phyloP scores from a whole-genome alignment of 2,329 filamentous ascomycete genomes.

The Aspergillus sp. region DNA sequence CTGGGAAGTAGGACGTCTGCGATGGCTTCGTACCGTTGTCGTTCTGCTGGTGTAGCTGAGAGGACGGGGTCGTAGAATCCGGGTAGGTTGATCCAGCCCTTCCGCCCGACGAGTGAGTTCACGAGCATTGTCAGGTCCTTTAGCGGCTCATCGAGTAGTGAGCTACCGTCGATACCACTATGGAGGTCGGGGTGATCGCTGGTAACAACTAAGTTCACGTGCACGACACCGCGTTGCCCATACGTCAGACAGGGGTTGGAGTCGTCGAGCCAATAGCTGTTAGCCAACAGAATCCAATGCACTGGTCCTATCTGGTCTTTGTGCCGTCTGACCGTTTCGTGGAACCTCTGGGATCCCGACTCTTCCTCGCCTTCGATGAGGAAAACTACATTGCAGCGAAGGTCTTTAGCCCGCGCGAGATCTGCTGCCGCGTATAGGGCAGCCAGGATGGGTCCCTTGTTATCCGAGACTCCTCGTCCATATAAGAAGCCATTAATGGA shows the following conservation, averaged over 20 bases:
- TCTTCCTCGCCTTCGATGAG: slow-evolving; percentile 96
- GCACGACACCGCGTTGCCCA: slow-evolving; percentile 83
- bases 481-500: slow-evolving; percentile 90
- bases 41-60: slow-evolving; percentile 64
- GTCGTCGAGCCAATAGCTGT: slow-evolving; percentile 98
- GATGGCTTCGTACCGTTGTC: slow-evolving; percentile 75
- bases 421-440: slow-evolving; percentile 91
- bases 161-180: slow-evolving; percentile 92
- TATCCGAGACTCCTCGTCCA: slow-evolving; percentile 91
- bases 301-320: slow-evolving; percentile 81
- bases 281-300: slow-evolving; percentile 90
- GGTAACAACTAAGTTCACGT: slow-evolving; percentile 82
- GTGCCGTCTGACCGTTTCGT: slow-evolving; percentile 68
- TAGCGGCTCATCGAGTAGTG: slow-evolving; percentile 79
- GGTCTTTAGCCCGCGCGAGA: slow-evolving; percentile 69
- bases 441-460: slow-evolving; percentile 92
- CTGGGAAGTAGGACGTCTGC: slow-evolving; percentile 64
- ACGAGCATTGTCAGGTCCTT: slow-evolving; percentile 83
- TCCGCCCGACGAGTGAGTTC: slow-evolving; percentile 68
- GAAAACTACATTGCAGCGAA: slow-evolving; percentile 85
- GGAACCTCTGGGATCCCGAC: slow-evolving; percentile 83
- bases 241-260: slow-evolving; percentile 93
- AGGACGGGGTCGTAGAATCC: slow-evolving; percentile 82
- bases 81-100: slow-evolving; percentile 75
- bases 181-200: slow-evolving; percentile 83